These are phyloP conservation scores for Boletus pseudo-olivaceus DNA, from an alignment of 768 basidiomycete genomes.

Conservation along the genomic window DNA sequence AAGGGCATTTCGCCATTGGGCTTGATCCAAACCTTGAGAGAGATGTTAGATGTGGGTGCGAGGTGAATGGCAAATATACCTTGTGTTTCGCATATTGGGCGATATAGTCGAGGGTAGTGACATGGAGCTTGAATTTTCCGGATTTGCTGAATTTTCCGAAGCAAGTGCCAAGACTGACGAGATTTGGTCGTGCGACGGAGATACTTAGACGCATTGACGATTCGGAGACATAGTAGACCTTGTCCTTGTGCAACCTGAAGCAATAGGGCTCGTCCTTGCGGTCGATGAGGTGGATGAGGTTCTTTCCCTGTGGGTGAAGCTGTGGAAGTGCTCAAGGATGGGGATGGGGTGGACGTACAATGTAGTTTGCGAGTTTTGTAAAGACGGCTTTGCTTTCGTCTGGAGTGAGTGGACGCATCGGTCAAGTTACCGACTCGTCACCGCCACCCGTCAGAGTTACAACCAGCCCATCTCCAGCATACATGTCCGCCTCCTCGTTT, in stretches of 20 bases:
- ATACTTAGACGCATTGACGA: constrained; percentile 90
- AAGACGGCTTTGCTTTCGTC: constrained; percentile 97
- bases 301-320: constrained; percentile 69
- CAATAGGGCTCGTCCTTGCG: constrained; percentile 92
- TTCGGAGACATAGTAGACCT: constrained; percentile 96
- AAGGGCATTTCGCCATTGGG: constrained; percentile 99
- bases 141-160: constrained; percentile 97
- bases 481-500: constrained; percentile 53
- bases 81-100: constrained; percentile 98
- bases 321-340: not conserved
- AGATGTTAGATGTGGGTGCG: not conserved
- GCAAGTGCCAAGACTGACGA: constrained; percentile 92
- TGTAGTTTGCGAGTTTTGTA: constrained; percentile 95
- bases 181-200: constrained; percentile 87
- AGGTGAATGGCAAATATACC: constrained; percentile 43
- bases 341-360: constrained; percentile 48
- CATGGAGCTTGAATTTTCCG: constrained; percentile 96
- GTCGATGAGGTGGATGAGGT: constrained; percentile 93
- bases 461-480: not conserved
- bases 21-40: constrained; percentile 90
- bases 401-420: constrained; percentile 93
- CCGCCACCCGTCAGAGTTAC: constrained; percentile 7
- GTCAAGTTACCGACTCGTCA: not conserved
- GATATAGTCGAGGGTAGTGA: constrained; percentile 89
- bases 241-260: constrained; percentile 91